Conservation (phyloP, 108 stramenopile species). For the Mediolabrus comicus region DNA sequence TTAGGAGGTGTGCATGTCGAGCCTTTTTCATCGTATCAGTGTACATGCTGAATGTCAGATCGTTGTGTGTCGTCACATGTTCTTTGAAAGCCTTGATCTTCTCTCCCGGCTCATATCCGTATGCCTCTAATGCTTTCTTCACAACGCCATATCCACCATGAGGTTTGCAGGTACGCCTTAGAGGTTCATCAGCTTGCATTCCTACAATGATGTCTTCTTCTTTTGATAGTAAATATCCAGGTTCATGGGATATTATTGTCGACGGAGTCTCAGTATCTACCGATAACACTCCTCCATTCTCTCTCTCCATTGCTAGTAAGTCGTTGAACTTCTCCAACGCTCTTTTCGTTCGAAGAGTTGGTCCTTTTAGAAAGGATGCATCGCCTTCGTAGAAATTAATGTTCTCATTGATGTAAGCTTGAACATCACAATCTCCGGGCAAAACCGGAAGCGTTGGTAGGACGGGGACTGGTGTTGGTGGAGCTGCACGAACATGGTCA, state of each 20-base stretch:
- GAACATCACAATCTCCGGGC: conserved; percentile 72
- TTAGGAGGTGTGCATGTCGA: conserved; percentile 64
- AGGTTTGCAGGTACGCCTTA: conserved; percentile 71
- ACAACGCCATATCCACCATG: conserved; percentile 58
- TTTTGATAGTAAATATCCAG: conserved; percentile 59
- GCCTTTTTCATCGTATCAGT: conserved; percentile 60
- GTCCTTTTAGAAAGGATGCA: conserved; percentile 44
- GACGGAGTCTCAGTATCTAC: conserved; percentile 57
- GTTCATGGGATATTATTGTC: conserved; percentile 61
- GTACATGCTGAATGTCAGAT: conserved; percentile 68
- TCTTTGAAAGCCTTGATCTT: conserved; percentile 21
- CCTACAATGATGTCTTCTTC: conserved; percentile 68
- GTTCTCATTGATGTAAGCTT: conserved; percentile 43
- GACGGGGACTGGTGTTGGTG: background rate
- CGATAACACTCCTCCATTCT: conserved; percentile 53
- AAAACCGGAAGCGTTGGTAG: conserved; percentile 24
- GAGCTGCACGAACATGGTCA: background rate
- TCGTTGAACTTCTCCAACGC: conserved; percentile 46
- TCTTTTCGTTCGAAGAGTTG: conserved; percentile 55
- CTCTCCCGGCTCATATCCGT: conserved; percentile 57
- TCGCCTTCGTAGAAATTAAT: conserved; percentile 56
- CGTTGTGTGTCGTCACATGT: conserved; percentile 68
- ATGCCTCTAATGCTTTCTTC: conserved; percentile 50
- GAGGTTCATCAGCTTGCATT: conserved; percentile 61
- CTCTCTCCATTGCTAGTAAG: conserved; percentile 50